Base-by-base conservation (phyloP, 352 stramenopile species). In the Phytophthora multivora region DNA sequence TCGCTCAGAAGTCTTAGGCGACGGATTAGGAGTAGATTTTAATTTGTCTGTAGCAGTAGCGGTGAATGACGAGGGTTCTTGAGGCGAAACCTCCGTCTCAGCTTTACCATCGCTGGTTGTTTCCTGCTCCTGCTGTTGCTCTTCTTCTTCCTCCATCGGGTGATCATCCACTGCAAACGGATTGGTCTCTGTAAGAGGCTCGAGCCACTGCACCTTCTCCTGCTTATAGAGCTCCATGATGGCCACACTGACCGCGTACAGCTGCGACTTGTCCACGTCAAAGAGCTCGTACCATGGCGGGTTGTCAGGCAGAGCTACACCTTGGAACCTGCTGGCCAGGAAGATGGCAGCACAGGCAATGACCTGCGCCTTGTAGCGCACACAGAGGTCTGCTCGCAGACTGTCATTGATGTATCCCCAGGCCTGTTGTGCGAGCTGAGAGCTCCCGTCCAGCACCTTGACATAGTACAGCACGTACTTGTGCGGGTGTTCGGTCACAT, bases 391-490 rank as follows among this genome's bases (percentile, higher is more conserved):
- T 13, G 75, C 72, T 8, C 92, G 83, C 7, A 97, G 70, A 54
- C 79, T 95, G 74, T 97, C 91, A 63, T 98, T 97, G 47, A 97
- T 74, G 68, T 96, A 98, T 13, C 76, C 86, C 90, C 90, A 98
- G 5, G 90, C 89, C 15, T 77, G 63, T 56, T 97, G 90, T 8
- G 89, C 89, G 39, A 96, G 70, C 33, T 72, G 66, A 19, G 86
- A 71, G 63, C 69, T 84, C 51, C 77, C 80, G 42, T 91, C 80
- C 49, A 97, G 70, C 40, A 96, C 75, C 54, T 96, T 96, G 59
- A 97, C 70, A 62, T 97, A 97, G 72, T 97, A 98, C 42, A 97
- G 58, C 51, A 98, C 91, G 63, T 93, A 98, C 78, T 97, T 97
- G 81, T 98, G 92, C 43, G 91, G 89, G 60, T 98, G 92, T 62